Conservation (phyloP, 1,284 basidiomycete species). For the Leccinum fallax region DNA sequence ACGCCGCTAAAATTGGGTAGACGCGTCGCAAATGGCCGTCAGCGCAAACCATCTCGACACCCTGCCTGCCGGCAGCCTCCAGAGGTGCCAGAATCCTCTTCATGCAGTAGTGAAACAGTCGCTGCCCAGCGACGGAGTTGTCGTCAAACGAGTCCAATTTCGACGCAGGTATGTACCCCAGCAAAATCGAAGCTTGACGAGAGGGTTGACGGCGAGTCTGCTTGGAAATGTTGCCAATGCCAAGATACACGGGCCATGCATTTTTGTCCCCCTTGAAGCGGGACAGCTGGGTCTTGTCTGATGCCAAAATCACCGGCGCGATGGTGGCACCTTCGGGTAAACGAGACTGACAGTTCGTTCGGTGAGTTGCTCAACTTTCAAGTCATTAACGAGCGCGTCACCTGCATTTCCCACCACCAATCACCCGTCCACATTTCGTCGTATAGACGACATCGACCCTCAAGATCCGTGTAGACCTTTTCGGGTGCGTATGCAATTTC, state of each 20-base stretch:
- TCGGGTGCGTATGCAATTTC: neutral
- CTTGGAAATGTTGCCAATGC: neutral
- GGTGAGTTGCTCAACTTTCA: neutral
- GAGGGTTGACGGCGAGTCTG: neutral
- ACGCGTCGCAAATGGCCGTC: neutral
- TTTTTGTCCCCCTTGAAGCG: neutral
- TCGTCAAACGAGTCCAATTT: neutral
- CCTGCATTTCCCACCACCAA: neutral
- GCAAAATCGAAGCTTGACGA: neutral
- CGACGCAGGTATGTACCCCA: neutral
- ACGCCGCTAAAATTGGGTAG: constrained; percentile 24
- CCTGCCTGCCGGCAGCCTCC: neutral
- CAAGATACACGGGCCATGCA: neutral
- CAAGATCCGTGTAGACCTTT: neutral
- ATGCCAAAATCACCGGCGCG: neutral
- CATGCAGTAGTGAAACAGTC: neutral
- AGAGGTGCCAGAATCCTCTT: neutral
- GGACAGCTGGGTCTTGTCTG: neutral
- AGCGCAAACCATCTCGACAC: neutral
- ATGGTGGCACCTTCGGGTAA: neutral
- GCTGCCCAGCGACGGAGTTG: neutral
- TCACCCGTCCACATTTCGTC: neutral
- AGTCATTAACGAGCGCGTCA: neutral
- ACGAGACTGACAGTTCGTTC: neutral
- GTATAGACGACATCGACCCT: neutral